phyloP scores from a whole-genome alignment of 1,284 basidiomycete genomes.

The Kwoniella shivajii region DNA sequence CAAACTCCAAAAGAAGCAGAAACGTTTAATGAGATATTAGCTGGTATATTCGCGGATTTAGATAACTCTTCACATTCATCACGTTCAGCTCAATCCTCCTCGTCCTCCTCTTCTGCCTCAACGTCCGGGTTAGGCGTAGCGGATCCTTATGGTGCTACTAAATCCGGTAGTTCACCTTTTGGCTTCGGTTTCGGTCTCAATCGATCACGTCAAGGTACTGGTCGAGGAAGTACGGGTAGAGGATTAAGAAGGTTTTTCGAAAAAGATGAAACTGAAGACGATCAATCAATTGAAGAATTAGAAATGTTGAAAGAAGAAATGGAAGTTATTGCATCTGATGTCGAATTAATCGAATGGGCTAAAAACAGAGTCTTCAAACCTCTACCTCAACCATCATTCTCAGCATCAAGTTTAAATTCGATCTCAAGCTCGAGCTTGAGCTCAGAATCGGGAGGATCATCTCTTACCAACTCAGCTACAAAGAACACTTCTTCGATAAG shows the following conservation, averaged over 20 bases:
- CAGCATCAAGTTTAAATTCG: too few relatives aligned
- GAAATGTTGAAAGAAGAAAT: slow-evolving; percentile 76
- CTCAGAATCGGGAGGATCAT: too few relatives aligned
- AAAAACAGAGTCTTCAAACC: slow-evolving; percentile 65
- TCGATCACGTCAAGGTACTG: neutral
- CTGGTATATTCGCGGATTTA: slow-evolving; percentile 26
- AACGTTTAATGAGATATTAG: slow-evolving; percentile 30
- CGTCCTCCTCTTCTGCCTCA: neutral
- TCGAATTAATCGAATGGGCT: slow-evolving; percentile 75
- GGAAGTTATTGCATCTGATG: slow-evolving; percentile 68
- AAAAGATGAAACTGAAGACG: slow-evolving; percentile 23
- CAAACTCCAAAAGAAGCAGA: slow-evolving; percentile 38
- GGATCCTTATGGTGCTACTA: slow-evolving; percentile 15
- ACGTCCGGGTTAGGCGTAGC: neutral
- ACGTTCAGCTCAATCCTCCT: neutral
- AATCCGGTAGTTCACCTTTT: slow-evolving; percentile 1
- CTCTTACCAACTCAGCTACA: neutral
- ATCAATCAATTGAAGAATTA: slow-evolving; percentile 49
- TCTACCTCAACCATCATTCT: neutral
- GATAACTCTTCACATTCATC: neutral
- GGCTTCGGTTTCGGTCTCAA: neutral
- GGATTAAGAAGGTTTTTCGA: slow-evolving; percentile 12
- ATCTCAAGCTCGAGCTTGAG: too few relatives aligned
- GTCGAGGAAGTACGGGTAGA: neutral
- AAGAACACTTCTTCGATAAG: too few relatives aligned